Evolutionary conservation across 768 basidiomycete species (phyloP).

Genomic region (Kwoniella dejecticola): DNA sequence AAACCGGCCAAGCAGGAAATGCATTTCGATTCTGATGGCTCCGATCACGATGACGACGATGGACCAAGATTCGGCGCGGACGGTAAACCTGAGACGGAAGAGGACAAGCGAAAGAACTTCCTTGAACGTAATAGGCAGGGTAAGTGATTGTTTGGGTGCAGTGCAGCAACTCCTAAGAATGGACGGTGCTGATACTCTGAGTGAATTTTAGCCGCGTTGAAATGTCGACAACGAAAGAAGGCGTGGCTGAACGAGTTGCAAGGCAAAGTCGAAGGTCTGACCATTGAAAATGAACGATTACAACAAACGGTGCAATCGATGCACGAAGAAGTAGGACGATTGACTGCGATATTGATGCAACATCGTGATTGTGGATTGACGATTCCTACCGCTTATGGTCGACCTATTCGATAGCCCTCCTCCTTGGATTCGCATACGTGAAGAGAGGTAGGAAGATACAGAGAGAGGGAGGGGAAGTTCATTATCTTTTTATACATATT

Average conservation of each 20-base stretch:
- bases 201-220: slow-evolving; percentile 74
- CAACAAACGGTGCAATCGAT: slow-evolving; percentile 81
- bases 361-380: slow-evolving; percentile 57
- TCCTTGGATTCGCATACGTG: too few relatives aligned
- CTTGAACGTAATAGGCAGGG: slow-evolving; percentile 97
- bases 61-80: slow-evolving; percentile 24
- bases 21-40: slow-evolving; percentile 1
- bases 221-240: slow-evolving; percentile 98
- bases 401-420: slow-evolving; percentile 32
- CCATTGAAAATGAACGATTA: slow-evolving; percentile 93
- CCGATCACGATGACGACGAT: slow-evolving; percentile 48
- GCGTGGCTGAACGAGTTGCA: slow-evolving; percentile 93
- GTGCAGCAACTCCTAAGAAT: background rate
- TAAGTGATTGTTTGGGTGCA: slow-evolving; percentile 57
- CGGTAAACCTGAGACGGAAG: slow-evolving; percentile 93
- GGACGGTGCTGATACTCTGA: background rate
- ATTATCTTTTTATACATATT: background rate
- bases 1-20: slow-evolving; percentile 23
- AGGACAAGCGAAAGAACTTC: slow-evolving; percentile 96
- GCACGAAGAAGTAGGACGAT: slow-evolving; percentile 85
- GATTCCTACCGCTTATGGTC: slow-evolving; percentile 37
- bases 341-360: slow-evolving; percentile 59
- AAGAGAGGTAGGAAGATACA: too few relatives aligned
- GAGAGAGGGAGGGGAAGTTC: too few relatives aligned
- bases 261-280: slow-evolving; percentile 85